A percentile compares a stretch with the other conserved stretches of the same genome.
Conservation (phyloP, 208 protist genomes). For the Angomonas ambiguus region DNA sequence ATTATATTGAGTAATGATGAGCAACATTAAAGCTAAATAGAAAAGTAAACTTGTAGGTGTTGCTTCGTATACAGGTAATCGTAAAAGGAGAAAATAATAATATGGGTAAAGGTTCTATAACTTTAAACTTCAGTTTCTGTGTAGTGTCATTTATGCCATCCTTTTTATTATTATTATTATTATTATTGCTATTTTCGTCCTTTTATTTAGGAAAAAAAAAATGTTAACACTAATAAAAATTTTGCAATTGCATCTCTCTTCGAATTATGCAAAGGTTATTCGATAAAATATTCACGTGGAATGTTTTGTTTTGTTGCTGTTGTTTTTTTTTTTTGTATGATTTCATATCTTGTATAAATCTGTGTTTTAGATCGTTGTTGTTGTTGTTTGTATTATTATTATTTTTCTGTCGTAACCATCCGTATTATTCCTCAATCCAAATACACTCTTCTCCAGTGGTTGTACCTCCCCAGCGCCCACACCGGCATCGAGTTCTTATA, state of each 20-base stretch:
- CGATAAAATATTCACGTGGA: neutral
- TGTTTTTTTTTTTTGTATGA: conserved; percentile 2
- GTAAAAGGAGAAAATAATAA: neutral
- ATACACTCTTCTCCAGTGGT: conserved; percentile 61
- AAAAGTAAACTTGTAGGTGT: too few species aligned
- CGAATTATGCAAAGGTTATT: conserved; percentile 4
- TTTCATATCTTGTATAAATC: neutral
- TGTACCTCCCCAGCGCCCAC: conserved; percentile 94
- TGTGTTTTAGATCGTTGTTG: conserved; percentile 11
- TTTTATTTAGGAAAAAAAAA: too few species aligned
- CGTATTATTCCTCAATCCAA: too few species aligned
- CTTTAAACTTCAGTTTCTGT: too few species aligned
- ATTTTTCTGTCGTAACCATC: too few species aligned
- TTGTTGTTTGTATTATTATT: conserved; percentile 2
- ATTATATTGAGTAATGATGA: too few species aligned
- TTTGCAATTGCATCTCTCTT: too few species aligned
- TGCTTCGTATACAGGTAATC: neutral
- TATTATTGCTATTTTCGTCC: too few species aligned
- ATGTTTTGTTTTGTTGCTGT: neutral
- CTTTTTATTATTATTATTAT: conserved; percentile 1
- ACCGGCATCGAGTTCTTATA: conserved; percentile 96
- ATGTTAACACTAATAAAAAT: conserved; percentile 2
- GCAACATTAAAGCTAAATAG: too few species aligned
- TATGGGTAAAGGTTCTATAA: too few species aligned
- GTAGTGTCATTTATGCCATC: neutral